Conservation (phyloP, 2,329 filamentous ascomycete species). For the Ophioceras dolichostomum region DNA sequence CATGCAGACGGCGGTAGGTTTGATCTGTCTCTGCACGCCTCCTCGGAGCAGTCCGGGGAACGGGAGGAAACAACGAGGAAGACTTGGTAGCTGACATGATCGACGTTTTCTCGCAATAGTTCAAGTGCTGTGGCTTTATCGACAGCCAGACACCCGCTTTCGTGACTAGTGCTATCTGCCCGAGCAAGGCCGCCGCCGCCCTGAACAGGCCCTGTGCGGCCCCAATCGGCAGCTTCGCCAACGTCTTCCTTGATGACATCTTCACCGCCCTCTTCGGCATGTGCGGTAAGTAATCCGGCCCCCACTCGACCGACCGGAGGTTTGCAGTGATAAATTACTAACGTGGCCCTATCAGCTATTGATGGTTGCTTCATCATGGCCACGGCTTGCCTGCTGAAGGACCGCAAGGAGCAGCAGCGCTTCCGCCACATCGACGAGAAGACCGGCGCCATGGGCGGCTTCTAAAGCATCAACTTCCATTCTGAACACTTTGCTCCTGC, state of each 20-base stretch:
- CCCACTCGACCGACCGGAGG: not conserved
- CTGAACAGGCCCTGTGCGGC: conserved; percentile 58
- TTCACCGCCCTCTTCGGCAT: conserved; percentile 74
- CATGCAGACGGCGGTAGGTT: conserved; percentile 55
- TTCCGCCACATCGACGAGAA: conserved; percentile 78
- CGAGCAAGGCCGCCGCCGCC: conserved; percentile 57
- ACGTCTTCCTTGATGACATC: conserved; percentile 59
- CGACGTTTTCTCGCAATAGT: conserved; percentile 33
- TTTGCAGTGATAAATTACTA: conserved; percentile 10
- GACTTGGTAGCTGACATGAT: no score
- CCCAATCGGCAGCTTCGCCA: conserved; percentile 56
- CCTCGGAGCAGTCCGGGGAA: no score
- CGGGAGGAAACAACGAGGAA: no score
- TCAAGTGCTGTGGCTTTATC: conserved; percentile 69
- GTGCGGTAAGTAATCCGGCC: conserved; percentile 35
- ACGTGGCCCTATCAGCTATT: conserved; percentile 23
- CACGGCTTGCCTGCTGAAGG: conserved; percentile 66
- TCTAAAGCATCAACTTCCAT: conserved; percentile 19
- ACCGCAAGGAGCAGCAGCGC: conserved; percentile 66
- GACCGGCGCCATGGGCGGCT: conserved; percentile 39
- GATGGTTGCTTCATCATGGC: conserved; percentile 57
- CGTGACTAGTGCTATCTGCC: conserved; percentile 54
- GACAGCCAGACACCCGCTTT: conserved; percentile 64
- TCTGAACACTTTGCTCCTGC: no score
- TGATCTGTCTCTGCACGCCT: not conserved